Evolutionary conservation across 1,139 yeast species (phyloP).

Genomic region (Hansenula sp.): DNA sequence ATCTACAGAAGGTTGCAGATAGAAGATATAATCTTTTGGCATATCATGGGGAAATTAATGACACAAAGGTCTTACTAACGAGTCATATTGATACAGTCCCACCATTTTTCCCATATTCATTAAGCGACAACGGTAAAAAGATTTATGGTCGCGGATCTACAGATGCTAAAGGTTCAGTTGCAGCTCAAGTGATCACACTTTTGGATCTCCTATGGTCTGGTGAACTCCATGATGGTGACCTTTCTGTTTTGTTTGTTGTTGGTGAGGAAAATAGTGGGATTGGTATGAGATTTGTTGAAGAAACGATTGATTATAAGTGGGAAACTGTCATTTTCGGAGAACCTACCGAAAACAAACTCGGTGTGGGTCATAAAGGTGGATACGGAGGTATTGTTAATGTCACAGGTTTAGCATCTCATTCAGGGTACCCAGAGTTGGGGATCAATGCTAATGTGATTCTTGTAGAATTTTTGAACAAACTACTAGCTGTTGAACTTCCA

Average conservation of each 20-base stretch:
- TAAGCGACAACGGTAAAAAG: conserved; percentile 35
- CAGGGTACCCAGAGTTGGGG: conserved; percentile 69
- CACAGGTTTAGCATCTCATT: conserved; percentile 55
- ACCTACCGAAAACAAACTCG: conserved; percentile 65
- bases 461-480: conserved; percentile 43
- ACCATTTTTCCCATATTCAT: conserved; percentile 50
- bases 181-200: conserved; percentile 52
- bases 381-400: conserved; percentile 38
- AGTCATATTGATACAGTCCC: conserved; percentile 75
- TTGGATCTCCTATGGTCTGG: too few relatives aligned
- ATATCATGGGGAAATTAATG: conserved; percentile 34
- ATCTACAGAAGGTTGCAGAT: conserved; percentile 33
- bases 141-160: conserved; percentile 62
- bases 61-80: conserved; percentile 49
- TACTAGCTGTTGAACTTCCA: conserved; percentile 36
- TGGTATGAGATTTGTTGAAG: conserved; percentile 48
- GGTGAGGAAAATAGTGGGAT: conserved; percentile 63
- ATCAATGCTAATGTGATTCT: conserved; percentile 54
- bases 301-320: conserved; percentile 44
- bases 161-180: conserved; percentile 66
- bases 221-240: conserved; percentile 28
- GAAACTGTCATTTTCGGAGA: conserved; percentile 64
- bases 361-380: conserved; percentile 64
- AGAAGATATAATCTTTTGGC: conserved; percentile 52
- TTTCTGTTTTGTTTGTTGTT: conserved; percentile 55